Evolutionary conservation across 2,329 filamentous ascomycete species (phyloP).

Genomic region (Leptographium galeiforme): DNA sequence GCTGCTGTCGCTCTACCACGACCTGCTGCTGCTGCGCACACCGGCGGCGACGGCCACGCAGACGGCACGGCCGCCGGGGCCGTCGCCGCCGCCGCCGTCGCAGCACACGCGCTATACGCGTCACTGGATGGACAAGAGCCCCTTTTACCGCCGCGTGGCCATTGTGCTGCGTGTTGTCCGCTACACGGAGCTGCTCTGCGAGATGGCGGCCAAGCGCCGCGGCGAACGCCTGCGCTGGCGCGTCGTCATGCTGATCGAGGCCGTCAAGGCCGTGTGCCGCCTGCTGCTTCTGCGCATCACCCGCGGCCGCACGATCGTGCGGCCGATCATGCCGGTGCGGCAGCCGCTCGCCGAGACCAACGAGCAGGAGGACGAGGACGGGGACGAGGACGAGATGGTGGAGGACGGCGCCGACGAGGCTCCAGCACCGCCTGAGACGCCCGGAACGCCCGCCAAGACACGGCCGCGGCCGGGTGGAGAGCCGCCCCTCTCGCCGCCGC

Average conservation of each 20-base stretch:
- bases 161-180: slow-evolving; percentile 78
- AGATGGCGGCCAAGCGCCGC: slow-evolving; percentile 85
- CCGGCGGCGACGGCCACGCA: not conserved
- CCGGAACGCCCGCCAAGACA: too few relatives aligned
- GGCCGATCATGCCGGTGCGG: slow-evolving; percentile 72
- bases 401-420: slow-evolving; percentile 28
- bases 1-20: slow-evolving; percentile 84
- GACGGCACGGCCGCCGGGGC: not conserved
- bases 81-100: slow-evolving; percentile 2
- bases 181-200: slow-evolving; percentile 91
- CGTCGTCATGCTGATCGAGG: slow-evolving; percentile 72
- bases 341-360: slow-evolving; percentile 56
- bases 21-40: slow-evolving; percentile 58
- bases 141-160: slow-evolving; percentile 68
- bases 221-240: slow-evolving; percentile 76
- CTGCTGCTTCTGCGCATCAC: slow-evolving; percentile 72
- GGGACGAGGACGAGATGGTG: slow-evolving; percentile 21
- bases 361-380: slow-evolving; percentile 35
- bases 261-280: slow-evolving; percentile 73
- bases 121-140: slow-evolving; percentile 49
- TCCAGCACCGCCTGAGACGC: too few relatives aligned
- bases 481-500: slow-evolving; percentile 9
- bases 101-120: slow-evolving; percentile 52
- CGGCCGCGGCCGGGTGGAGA: slow-evolving; percentile 4
- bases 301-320: slow-evolving; percentile 67